Base-by-base conservation (phyloP, 163 green algal genomes). In the Scenedesmus sp. region DNA sequence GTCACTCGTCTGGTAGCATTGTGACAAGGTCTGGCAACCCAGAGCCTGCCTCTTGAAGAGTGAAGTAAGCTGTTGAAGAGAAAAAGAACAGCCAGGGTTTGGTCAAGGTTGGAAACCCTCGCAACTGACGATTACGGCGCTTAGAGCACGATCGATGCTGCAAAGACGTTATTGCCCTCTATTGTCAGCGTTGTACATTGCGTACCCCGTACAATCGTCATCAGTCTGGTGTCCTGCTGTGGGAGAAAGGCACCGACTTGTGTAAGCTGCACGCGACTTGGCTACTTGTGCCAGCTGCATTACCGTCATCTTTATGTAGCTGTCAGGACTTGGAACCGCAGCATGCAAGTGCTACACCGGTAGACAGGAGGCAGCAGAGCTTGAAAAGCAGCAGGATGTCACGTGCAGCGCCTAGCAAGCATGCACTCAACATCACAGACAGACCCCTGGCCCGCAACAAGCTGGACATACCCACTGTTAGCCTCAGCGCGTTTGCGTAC, bases 401-500 rank as follows among this genome's bases (percentile, higher is more conserved):
- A 30, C 65, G 65, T n/a, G 65, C 65, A 40, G 6, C 65, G 65
- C 65, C 65, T 40, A 90, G 51, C 59, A 93, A 93, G 53, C 92
- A 94, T n/a, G 43, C 83, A 0, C 44, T 94, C 0, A 93, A 94
- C 46, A 96, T 97, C 43, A 91, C 96, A 33, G 95, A 97, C 49
- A 87, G 94, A 35, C 94, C 94, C 0, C 53, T 97, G 0, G 65
- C 92, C 1, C 93, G 95, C 46, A 94, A 92, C n/a, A 94, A 93
- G 49, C 81, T 93, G 40, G 95, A 97, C 85, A 81, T 96, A 7
- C 86, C 95, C 6, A 96, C 94, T 18, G 95, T 99, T 7, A 97
- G 93, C 91, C 88, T 99, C 35, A 97, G 95, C 73, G 96, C 96
- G 2, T 99, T 98, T 93, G 94, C 98, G 1, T 99, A 98, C 87